Percentiles rank a stretch among this genome's conserved stretches.
phyloP scores from a whole-genome alignment of 78 protist genomes.

The Dictyostelium brefeldianum region DNA sequence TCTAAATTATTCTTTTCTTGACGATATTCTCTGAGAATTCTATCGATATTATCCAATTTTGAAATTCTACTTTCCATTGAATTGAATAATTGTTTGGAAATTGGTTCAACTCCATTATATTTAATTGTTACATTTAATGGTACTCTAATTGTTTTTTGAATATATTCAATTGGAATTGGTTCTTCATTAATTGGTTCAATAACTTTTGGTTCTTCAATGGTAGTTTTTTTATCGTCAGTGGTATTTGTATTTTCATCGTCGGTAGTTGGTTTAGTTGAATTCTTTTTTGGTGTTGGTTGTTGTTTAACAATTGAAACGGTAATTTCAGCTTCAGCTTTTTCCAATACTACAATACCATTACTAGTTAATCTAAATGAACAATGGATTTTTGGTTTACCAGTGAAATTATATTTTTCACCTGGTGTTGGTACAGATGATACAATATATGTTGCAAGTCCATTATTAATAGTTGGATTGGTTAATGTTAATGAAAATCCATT shows the following conservation, averaged over 20 bases:
- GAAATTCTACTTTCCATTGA: background rate
- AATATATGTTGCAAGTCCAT: slow-evolving; percentile 14
- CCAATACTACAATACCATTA: slow-evolving; percentile 69
- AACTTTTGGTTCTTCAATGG: background rate
- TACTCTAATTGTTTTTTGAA: slow-evolving; percentile 27
- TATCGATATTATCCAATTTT: slow-evolving; percentile 2
- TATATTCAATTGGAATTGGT: background rate
- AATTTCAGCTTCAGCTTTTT: slow-evolving; percentile 85
- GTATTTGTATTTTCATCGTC: slow-evolving; percentile 1
- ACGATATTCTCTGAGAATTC: background rate
- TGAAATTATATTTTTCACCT: slow-evolving; percentile 50
- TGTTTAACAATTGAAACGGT: slow-evolving; percentile 32
- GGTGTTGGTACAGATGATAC: slow-evolving; percentile 25
- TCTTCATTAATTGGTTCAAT: background rate
- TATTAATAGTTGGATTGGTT: slow-evolving; percentile 32
- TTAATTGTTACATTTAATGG: slow-evolving; percentile 22
- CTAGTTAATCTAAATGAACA: slow-evolving; percentile 52
- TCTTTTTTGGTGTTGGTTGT: slow-evolving; percentile 8
- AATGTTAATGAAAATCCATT: background rate
- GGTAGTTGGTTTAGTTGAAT: background rate
- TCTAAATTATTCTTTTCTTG: slow-evolving; percentile 77
- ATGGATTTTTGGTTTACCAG: slow-evolving; percentile 73
- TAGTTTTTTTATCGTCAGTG: background rate
- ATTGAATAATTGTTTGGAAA: background rate
- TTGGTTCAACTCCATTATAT: slow-evolving; percentile 21